Evolutionary conservation across 2,329 filamentous ascomycete species (phyloP), one percentile per base, ranked within the genome.

Genomic region (Xylogone sp.): DNA sequence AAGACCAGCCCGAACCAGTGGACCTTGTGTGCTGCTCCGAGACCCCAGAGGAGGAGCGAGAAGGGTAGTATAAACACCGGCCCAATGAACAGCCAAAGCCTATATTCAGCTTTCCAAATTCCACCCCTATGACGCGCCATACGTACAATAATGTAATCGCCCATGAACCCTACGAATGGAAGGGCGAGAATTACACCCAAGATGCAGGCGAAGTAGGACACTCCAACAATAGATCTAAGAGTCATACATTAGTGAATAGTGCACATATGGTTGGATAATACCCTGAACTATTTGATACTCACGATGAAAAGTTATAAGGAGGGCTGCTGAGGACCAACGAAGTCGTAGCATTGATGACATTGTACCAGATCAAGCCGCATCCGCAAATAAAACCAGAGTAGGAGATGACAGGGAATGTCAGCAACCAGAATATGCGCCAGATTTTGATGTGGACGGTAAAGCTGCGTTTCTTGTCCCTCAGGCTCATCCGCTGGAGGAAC

Each of bases 31-130:
- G 71, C 71, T 1, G 75, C 72, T 12, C 76, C 75, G 0, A 78
- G 69, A 29, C 76, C 76, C 74, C 74, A 78, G 1, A 77, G 62
- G 42, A 77, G 68, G 21, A 76, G 64, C 0, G 69, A 71, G 21
- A 67, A 68, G 0, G 75, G 73, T 1, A 75, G 64, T 29, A 74
- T 58, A 3, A 78, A 47, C 8, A 71, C 53, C 10, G 67, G 69
- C 1, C 67, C 59, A 8, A 55, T 44, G 49, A 65, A 64, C 21
- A 65, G 56, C 62, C 60, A 65, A 2, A 65, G 55, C 13, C 61
- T 60, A 19, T 65, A 61, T 48, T 65, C 63, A 1, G 63, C 62
- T 51, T 65, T 62, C 7, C 54, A 61, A 10, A 69, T 60, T 34
- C 72, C 71, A 10, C 65, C 59, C 60, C 72, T 73, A n/a, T 69